phyloP scores from a whole-genome alignment of 768 basidiomycete genomes.

The Mrakia blollopis region DNA sequence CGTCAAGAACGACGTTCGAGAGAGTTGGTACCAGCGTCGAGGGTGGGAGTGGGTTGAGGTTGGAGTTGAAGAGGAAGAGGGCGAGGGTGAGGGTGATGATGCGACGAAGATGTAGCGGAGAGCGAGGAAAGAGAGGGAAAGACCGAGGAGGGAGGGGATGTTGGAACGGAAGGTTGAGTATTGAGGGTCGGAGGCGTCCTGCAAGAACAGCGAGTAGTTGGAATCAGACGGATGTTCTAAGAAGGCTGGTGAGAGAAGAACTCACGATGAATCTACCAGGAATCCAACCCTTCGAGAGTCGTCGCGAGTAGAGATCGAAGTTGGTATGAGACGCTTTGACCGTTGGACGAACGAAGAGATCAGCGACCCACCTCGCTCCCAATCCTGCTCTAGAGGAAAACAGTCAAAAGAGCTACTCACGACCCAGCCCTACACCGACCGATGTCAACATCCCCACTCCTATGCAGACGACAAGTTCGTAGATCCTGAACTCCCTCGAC shows the following conservation, averaged over 20 bases:
- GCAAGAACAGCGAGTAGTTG: background rate
- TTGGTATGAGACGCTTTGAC: conserved; percentile 68
- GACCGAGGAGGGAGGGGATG: conserved; percentile 57
- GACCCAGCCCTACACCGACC: conserved; percentile 66
- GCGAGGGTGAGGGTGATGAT: background rate
- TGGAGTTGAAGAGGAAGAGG: background rate
- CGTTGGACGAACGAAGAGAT: conserved; percentile 8
- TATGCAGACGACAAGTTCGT: conserved; percentile 58
- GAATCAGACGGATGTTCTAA: background rate
- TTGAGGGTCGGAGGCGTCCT: conserved; percentile 93
- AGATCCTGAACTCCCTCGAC: conserved; percentile 73
- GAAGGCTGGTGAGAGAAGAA: background rate
- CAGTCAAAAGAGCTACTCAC: conserved; percentile 47
- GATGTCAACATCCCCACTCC: conserved; percentile 70
- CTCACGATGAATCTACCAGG: background rate
- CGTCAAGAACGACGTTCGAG: conserved; percentile 58
- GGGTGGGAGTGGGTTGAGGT: conserved; percentile 24
- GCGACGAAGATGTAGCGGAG: conserved; percentile 53
- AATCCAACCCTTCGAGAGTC: conserved; percentile 48
- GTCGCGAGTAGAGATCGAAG: conserved; percentile 56
- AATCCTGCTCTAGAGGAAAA: background rate
- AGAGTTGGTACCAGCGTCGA: conserved; percentile 40
- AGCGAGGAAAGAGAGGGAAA: conserved; percentile 55
- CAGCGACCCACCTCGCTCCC: background rate
- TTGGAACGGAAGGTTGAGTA: conserved; percentile 82